Base-by-base conservation (phyloP, 768 basidiomycete species). In the Mycena galopus region DNA sequence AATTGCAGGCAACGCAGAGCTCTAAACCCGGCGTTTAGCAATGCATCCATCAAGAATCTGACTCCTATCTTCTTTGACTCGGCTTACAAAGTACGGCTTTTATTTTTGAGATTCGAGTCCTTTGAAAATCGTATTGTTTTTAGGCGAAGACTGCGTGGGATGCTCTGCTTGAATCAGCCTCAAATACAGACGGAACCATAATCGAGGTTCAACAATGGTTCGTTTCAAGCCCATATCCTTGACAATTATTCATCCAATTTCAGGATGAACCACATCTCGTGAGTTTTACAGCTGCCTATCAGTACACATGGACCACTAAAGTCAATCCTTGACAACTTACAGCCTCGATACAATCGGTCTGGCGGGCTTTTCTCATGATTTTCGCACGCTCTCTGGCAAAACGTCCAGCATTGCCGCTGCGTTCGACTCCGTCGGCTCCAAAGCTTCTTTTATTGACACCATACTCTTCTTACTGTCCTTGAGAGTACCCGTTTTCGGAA, bases 241-340 rank as follows among this genome's bases (percentile, higher is more conserved):
- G 21, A 8, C 50, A 25, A 9, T 51, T 21, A 7, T 51, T 9
- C 23, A 51, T 8, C 23, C 7, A 51, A 51, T 9, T 23, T 23
- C 21, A 51, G 50, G 66, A 67, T 67, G 66, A 67, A 67, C 66
- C 66, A 67, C 30, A 44, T 67, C 42, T 67, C 65, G 65, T 67
- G 27, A 67, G 65, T 51, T 4, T 23, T 11, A 1, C 10, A 32
- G 19, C n/a, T 17, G n/a, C 8, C 25, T 14, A 23, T n/a, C n/a
- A n/a, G n/a, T n/a, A n/a, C n/a, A n/a, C n/a, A 21, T 59, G 3
- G 8, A 25, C 16, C 12, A 23, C 14, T 37, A 37, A 16, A 21
- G 50, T 50, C 6, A 23, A 19, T 33, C 17, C 32, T 21, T 59
- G 17, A 60, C 44, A 14, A 39, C 44, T n/a, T 16, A 14, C 42